Evolutionary conservation across 1,139 yeast species (phyloP).

Genomic region (Fermentozyma sake): DNA sequence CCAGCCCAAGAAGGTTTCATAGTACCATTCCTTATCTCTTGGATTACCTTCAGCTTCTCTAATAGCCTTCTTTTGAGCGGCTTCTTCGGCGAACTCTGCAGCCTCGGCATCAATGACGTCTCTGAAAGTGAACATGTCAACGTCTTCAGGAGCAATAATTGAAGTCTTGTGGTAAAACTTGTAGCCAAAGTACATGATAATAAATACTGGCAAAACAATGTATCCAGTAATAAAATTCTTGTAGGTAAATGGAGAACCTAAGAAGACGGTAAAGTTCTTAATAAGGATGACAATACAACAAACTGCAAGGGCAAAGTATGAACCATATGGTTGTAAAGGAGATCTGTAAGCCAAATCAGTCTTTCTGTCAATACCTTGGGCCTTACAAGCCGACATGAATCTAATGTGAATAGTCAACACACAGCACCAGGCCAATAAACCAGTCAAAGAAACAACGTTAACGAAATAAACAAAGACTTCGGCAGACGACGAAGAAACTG

Average conservation of each 20-base stretch:
- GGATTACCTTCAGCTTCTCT: conserved; percentile 46
- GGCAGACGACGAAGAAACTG: conserved; percentile 18
- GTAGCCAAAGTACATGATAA: conserved; percentile 54
- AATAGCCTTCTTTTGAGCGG: conserved; percentile 36
- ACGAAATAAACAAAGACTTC: conserved; percentile 23
- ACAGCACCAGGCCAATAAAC: conserved; percentile 26
- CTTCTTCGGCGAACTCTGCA: conserved; percentile 45
- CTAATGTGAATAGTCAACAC: conserved; percentile 49
- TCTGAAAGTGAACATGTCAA: conserved; percentile 59
- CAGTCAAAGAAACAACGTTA: conserved; percentile 25
- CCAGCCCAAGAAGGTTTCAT: conserved; percentile 54
- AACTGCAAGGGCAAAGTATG: conserved; percentile 53
- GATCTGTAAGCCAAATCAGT: conserved; percentile 52
- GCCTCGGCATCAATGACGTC: conserved; percentile 69
- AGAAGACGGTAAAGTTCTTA: conserved; percentile 71
- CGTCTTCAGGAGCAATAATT: conserved; percentile 50
- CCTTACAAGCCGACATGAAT: conserved; percentile 62
- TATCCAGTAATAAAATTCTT: conserved; percentile 71
- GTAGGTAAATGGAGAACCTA: conserved; percentile 50
- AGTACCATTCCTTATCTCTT: conserved; percentile 45
- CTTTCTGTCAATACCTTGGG: conserved; percentile 49
- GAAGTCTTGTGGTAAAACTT: conserved; percentile 52
- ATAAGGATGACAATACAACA: conserved; percentile 55
- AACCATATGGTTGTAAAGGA: conserved; percentile 65
- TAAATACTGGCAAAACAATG: conserved; percentile 67